Percentiles rank a stretch among this genome's conserved stretches.
Conservation (phyloP, 2,329 filamentous ascomycete species). For the Trichoderma sp. region DNA sequence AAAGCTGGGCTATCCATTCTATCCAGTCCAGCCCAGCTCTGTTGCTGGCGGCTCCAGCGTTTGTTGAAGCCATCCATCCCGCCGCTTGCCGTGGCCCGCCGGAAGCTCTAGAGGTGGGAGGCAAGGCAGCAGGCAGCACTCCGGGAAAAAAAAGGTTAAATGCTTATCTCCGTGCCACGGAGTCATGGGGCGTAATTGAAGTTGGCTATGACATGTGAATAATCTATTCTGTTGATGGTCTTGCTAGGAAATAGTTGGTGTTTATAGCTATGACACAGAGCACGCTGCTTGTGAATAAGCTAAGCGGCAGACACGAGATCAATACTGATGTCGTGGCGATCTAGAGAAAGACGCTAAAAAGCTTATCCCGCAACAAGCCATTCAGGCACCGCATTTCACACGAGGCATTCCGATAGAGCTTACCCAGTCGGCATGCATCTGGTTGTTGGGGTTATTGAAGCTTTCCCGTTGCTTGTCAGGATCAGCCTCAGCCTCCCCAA, state of each 20-base stretch:
- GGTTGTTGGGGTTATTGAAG: neutral
- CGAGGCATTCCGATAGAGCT: neutral
- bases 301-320: neutral
- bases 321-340: neutral
- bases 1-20: neutral
- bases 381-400: neutral
- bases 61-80: neutral
- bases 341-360: conserved; percentile 7
- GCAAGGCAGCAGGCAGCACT: neutral
- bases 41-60: neutral
- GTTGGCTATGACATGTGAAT: neutral
- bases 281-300: neutral
- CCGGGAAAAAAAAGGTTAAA: neutral
- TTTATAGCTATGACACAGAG: neutral
- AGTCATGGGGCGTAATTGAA: neutral
- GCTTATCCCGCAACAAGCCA: neutral
- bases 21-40: neutral
- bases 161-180: neutral
- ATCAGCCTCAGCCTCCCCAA: neutral
- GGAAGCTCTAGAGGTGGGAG: neutral
- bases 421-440: neutral
- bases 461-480: neutral
- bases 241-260: neutral
- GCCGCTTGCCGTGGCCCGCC: neutral
- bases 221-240: neutral